Evolutionary conservation across 2,329 filamentous ascomycete species (phyloP), one percentile per base, ranked within the genome.

Genomic region (Sordariomycetes sp.): DNA sequence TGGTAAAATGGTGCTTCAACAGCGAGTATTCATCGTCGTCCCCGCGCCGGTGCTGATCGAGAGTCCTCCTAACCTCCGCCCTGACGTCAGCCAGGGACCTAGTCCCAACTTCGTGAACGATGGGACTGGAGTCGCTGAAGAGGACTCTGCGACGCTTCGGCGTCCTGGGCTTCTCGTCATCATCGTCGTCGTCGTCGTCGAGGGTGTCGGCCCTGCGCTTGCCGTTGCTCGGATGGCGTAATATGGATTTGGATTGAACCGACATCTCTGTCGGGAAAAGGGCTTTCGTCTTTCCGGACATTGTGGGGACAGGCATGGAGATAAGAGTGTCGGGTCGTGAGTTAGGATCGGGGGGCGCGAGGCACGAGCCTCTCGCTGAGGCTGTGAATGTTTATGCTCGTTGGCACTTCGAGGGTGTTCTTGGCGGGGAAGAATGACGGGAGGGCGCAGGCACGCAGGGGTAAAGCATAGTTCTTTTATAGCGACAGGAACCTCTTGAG

Each of bases 21-120:
- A 72, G 74, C 61, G 84, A 77, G 67, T 84, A 85, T 39, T 77
- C 79, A 60, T 81, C 78, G 59, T 81, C 79, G 57, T 81, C 77
- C 28, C 80, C 80, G 54, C 72, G 73, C 34, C 74, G 69, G 64
- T 85, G 80, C 50, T 74, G 74, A 60, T 84, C 80, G 12, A 86
- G 70, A 8, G 80, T 78, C 53, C 73, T 74, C 59, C 72, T 71
- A 52, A 84, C 78, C 62, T 81, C 75, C 25, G 73, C 65, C 65
- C 81, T 82, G 58, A 80, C 74, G 54, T 81, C 76, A 6, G 78
- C 76, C 64, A 81, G 73, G 5, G 76, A 76, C 61, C 78, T 71
- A 52, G 70, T 68, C 53, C 76, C 74, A 32, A 82, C 75, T 62
- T 80, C 78, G 67, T 80, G 76, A 7, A 81, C 76, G 59, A 76